phyloP scores from a whole-genome alignment of 177 flowering plant genomes.

The Vitis hybrid region DNA sequence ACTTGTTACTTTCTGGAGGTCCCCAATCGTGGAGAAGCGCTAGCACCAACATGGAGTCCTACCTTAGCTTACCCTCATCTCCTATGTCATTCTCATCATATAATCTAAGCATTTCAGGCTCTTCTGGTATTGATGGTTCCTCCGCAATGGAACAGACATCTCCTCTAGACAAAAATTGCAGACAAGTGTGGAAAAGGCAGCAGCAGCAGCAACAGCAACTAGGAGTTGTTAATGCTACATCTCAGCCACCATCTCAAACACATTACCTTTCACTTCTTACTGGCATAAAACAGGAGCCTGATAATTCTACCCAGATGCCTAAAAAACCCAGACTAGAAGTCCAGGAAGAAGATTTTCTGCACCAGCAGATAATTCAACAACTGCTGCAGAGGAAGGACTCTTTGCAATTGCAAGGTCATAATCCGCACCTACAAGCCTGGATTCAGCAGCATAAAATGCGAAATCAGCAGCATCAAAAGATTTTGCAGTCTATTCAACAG shows the following conservation, averaged over 20 bases:
- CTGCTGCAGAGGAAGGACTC: conserved; percentile 73
- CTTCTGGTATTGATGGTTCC: conserved; percentile 79
- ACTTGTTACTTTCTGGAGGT: conserved; percentile 88
- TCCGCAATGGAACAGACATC: conserved; percentile 64
- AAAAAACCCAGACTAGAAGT: conserved; percentile 85
- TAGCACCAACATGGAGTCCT: conserved; percentile 78
- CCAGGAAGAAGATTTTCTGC: conserved; percentile 76
- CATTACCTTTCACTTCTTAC: conserved; percentile 48
- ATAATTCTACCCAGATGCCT: conserved; percentile 54
- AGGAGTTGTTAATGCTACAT: conserved; percentile 70
- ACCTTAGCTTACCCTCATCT: conserved; percentile 76
- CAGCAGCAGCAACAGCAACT: conserved; percentile 30
- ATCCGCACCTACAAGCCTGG: conserved; percentile 77
- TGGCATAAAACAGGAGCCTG: conserved; percentile 55
- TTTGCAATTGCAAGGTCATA: conserved; percentile 65
- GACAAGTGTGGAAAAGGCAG: conserved; percentile 53
- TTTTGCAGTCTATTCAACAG: conserved; percentile 58
- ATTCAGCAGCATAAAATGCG: conserved; percentile 79
- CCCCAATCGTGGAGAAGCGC: conserved; percentile 92
- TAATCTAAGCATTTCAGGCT: conserved; percentile 79
- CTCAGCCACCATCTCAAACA: conserved; percentile 53
- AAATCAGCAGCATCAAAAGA: conserved; percentile 55
- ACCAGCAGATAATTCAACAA: conserved; percentile 80
- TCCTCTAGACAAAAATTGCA: conserved; percentile 63
- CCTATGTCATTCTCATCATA: conserved; percentile 94